Evolutionary conservation across 2,329 filamentous ascomycete species (phyloP).

Genomic region (Cladosporium sp.): DNA sequence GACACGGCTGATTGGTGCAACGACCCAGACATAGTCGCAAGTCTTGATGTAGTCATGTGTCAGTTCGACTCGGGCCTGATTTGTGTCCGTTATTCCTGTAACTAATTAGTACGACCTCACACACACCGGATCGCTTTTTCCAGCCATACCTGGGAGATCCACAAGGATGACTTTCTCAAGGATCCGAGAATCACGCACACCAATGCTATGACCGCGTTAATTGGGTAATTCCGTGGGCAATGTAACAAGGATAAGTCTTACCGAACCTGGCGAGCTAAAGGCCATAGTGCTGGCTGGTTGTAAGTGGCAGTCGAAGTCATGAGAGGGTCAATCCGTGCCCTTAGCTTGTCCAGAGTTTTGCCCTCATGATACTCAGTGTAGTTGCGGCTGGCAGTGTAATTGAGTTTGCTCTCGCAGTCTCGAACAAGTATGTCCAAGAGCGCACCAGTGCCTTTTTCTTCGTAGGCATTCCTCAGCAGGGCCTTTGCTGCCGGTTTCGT

Average conservation of each 20-base stretch:
- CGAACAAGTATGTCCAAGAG: not conserved
- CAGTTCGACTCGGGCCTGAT: conserved; percentile 26
- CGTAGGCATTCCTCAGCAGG: no score
- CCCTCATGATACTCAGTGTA: conserved; percentile 25
- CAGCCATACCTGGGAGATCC: conserved; percentile 30
- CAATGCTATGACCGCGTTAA: conserved; percentile 19
- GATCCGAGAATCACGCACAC: conserved; percentile 25
- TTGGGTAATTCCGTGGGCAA: no score
- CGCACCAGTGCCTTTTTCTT: no score
- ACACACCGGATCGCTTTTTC: no score
- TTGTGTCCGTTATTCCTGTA: conserved; percentile 28
- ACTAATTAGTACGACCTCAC: no score
- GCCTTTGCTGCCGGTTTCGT: not conserved
- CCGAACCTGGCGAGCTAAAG: conserved; percentile 29
- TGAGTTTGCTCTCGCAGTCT: conserved; percentile 2
- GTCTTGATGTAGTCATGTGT: conserved; percentile 26
- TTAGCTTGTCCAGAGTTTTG: conserved; percentile 21
- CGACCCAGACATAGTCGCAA: conserved; percentile 31
- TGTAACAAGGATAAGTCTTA: not conserved
- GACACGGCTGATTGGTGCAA: conserved; percentile 26
- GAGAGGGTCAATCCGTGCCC: conserved; percentile 25
- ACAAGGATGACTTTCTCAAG: conserved; percentile 28
- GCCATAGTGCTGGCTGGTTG: conserved; percentile 28
- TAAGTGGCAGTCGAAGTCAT: conserved; percentile 17
- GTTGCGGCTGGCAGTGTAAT: not conserved